Percentiles rank a stretch among this genome's conserved stretches.
Conservation (phyloP, 2,329 filamentous ascomycete species). For the Ophioceras dolichostomum region DNA sequence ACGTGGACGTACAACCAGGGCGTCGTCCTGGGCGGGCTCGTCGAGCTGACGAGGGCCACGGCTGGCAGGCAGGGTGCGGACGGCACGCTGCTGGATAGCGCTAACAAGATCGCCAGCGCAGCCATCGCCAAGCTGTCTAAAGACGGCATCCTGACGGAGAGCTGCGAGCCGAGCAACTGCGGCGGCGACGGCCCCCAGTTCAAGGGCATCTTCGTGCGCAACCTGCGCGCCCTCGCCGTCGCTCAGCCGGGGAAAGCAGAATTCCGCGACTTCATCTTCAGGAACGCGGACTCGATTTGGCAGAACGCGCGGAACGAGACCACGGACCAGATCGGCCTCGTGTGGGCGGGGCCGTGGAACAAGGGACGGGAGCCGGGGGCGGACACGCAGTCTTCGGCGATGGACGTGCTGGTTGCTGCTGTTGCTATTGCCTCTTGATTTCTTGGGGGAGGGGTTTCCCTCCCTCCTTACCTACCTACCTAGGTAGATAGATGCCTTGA, state of each 20-base stretch:
- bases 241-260: slow-evolving; percentile 10
- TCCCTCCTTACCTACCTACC: too few relatives aligned
- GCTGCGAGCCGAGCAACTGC: slow-evolving; percentile 36
- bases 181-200: slow-evolving; percentile 46
- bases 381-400: slow-evolving; percentile 49
- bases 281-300: slow-evolving; percentile 58
- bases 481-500: too few relatives aligned
- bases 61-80: slow-evolving; percentile 21
- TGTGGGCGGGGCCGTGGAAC: slow-evolving; percentile 48
- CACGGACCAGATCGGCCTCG: slow-evolving; percentile 40
- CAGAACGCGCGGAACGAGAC: slow-evolving; percentile 34
- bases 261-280: slow-evolving; percentile 42
- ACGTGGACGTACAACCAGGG: slow-evolving; percentile 46
- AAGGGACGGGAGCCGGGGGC: slow-evolving; percentile 32
- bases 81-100: slow-evolving; percentile 23
- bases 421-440: too few relatives aligned
- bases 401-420: slow-evolving; percentile 57
- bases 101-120: slow-evolving; percentile 35
- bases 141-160: slow-evolving; percentile 37
- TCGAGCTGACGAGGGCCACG: slow-evolving; percentile 33
- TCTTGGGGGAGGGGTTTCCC: too few relatives aligned
- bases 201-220: slow-evolving; percentile 59
- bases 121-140: slow-evolving; percentile 30
- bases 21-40: slow-evolving; percentile 37
- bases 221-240: slow-evolving; percentile 41